Percentiles rank a stretch among this genome's conserved stretches.
Conservation (phyloP, 208 protist species). For the Leishmania turanica region DNA sequence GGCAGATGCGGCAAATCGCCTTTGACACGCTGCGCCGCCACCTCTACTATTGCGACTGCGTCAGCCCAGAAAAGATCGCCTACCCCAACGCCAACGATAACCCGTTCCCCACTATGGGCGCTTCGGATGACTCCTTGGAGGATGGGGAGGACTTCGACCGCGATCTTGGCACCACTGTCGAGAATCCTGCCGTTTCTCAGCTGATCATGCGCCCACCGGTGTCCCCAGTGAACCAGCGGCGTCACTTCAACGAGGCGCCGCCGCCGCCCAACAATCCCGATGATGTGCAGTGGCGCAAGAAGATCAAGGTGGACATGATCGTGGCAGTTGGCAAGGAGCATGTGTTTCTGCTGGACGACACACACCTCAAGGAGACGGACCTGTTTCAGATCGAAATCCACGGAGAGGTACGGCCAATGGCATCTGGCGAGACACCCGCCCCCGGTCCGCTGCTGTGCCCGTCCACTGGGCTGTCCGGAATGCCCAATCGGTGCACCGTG, state of each 20-base stretch:
- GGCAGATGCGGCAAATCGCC: conserved; percentile 68
- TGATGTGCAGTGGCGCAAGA: conserved; percentile 59
- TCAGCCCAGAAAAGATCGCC: conserved; percentile 34
- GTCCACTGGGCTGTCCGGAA: conserved; percentile 26
- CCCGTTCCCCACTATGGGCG: neutral
- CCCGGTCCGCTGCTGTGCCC: conserved; percentile 55
- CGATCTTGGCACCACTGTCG: conserved; percentile 4
- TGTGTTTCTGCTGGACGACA: conserved; percentile 51
- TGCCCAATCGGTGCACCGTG: conserved; percentile 36
- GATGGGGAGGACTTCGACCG: conserved; percentile 2
- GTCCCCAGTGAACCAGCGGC: conserved; percentile 21
- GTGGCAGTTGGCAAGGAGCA: conserved; percentile 47
- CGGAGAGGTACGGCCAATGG: conserved; percentile 46
- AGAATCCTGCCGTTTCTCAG: conserved; percentile 9
- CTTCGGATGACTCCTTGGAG: conserved; percentile 9
- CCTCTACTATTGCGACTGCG: conserved; percentile 55
- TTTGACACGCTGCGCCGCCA: conserved; percentile 76
- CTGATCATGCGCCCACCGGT: conserved; percentile 15
- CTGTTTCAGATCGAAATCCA: conserved; percentile 65
- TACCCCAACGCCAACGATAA: conserved; percentile 39
- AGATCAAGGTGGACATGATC: conserved; percentile 72
- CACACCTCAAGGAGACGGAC: conserved; percentile 54
- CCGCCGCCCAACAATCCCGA: conserved; percentile 30
- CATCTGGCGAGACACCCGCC: conserved; percentile 35
- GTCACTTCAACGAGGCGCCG: conserved; percentile 19